Evolutionary conservation across 768 basidiomycete genomes (phyloP), one percentile per base, ranked within the genome.

Genomic region (Auriculariales sp.): DNA sequence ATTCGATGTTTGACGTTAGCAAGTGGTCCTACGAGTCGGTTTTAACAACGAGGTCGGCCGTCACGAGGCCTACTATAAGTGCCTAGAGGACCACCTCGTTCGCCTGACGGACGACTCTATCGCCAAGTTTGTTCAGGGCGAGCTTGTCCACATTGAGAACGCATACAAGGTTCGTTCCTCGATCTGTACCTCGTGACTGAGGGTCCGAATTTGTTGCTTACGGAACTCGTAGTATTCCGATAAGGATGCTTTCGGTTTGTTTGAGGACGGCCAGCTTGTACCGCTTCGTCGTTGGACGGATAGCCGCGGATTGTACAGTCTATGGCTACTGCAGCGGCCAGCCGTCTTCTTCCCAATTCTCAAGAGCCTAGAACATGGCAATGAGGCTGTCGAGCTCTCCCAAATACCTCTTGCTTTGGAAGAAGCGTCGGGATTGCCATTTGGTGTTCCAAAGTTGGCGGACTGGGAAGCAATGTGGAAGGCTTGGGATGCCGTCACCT

Each of bases 281-380:
- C 79, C 88, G 4, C 71, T 98, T 42, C 78, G 89, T 56, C 75
- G 82, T 28, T 99, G 92, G 94, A 78, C 70, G 32, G 90, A 94
- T 57, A 71, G 70, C 46, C 68, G 73, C 27, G 66, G 72, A 22
- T 74, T 73, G 44, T 94, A 92, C 62, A 84, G 86, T 1, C 68
- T 98, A 27, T 97, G 89, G 86, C 74, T 98, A 7, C 72, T 98
- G 35, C 91, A 97, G 63, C 79, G 90, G 12, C 87, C 93, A 1
- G 66, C 76, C 0, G 88, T 95, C 66, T 61, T 64, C 28, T 93
- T 97, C 68, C 80, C 82, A 29, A 66, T 79, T 1, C 63, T 84
- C 0, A 61, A 66, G 25, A 31, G 19, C 6, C 64, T 72, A 1
- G 71, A 74, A 4, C 52, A 58, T 24, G 52, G 58, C 4, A 25